Percentiles rank a stretch among this genome's conserved stretches.
phyloP scores from a whole-genome alignment of 2,329 filamentous ascomycete species.

The Xylaria digitata region DNA sequence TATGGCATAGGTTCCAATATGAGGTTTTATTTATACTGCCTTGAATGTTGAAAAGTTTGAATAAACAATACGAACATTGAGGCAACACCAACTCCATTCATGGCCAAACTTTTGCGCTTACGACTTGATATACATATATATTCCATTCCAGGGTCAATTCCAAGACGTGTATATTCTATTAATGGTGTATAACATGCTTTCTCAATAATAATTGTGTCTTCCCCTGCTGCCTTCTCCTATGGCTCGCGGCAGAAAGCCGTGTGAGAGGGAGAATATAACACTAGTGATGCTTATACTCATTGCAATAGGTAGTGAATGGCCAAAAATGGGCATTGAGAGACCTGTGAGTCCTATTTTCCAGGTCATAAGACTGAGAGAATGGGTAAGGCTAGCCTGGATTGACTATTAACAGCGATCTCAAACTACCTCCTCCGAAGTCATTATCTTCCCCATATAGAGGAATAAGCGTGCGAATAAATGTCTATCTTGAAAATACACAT shows the following conservation, averaged over 20 bases:
- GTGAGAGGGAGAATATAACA: neutral
- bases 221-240: neutral
- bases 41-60: no score
- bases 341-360: no score
- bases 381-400: neutral
- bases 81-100: no score
- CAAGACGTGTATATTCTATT: neutral
- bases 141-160: neutral
- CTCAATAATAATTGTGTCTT: neutral
- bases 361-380: neutral
- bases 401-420: neutral
- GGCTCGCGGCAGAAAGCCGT: neutral
- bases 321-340: neutral
- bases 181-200: neutral
- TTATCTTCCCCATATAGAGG: neutral
- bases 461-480: conserved; percentile 10
- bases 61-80: no score
- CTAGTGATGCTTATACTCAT: neutral
- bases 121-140: neutral
- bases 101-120: neutral
- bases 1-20: no score
- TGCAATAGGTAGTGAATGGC: neutral
- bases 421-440: neutral
- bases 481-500: neutral
- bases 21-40: no score